Evolutionary conservation across 2,329 filamentous ascomycete species (phyloP), one percentile per base, ranked within the genome.

Genomic region (Pleoardoris graminearum): DNA sequence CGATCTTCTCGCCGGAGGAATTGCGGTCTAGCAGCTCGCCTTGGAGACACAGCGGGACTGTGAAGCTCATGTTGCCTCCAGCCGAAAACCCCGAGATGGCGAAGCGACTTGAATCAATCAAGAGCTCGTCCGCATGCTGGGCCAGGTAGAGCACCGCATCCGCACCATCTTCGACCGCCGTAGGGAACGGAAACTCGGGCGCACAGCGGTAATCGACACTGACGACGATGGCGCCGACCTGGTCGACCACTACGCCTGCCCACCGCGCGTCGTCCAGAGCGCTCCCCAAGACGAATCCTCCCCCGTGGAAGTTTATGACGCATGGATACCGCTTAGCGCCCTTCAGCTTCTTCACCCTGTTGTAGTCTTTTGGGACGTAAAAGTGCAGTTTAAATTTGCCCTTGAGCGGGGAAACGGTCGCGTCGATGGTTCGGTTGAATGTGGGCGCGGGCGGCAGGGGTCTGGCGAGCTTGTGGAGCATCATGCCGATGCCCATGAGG

Each of bases 401-500:
- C 47, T 73, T 70, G 36, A 70, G 67, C 4, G 71, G 77, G 33
- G 74, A 79, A 45, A 78, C 71, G 53, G 76, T 80, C 51, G 79
- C 79, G 22, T 77, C 70, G 27, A 89, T 79, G 16, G 77, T 77
- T 38, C 79, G 80, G 41, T 77, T 77, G 72, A 90, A 90, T 25
- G 78, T 73, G 2, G 85, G 85, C 27, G 74, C 76, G 1, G 85
- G 83, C 5, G 86, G 84, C 44, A 80, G 78, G 6, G 86, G 85
- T 36, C 79, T 74, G 1, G 85, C 82, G 53, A 86, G 73, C 49
- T 80, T 81, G 67, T 90, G 87, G 33, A 90, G 75, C 54, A 81
- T 77, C 85, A 89, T 89, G 65, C 86, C 87, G 51, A 89, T 79
- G 52, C 78, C 79, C 82, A 89, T 88, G 36, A 89, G 76, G 50